Conservation (phyloP, 352 stramenopile genomes). For the Peronospora destructor region DNA sequence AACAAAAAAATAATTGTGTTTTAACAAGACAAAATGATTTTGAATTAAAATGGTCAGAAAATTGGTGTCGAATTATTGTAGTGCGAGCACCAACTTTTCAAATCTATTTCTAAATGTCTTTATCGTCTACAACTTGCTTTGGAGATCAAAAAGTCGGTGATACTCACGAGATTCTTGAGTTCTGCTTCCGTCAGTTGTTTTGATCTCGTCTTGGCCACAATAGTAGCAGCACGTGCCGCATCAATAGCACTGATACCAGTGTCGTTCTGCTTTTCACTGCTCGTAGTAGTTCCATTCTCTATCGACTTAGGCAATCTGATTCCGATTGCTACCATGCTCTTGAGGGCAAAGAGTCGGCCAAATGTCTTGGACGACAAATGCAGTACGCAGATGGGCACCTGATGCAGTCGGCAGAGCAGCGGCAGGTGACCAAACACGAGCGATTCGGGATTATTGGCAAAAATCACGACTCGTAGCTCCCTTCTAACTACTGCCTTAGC, state of each 20-base stretch:
- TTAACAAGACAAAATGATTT: too few relatives aligned
- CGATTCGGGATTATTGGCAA: constrained; percentile 56
- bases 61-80: too few relatives aligned
- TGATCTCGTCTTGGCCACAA: background rate
- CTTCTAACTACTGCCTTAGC: constrained; percentile 31
- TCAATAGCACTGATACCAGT: background rate
- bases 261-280: background rate
- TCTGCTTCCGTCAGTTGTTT: constrained; percentile 21
- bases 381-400: constrained; percentile 63
- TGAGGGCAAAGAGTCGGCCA: constrained; percentile 47
- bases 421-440: constrained; percentile 56
- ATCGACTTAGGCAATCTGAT: constrained; percentile 24
- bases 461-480: constrained; percentile 54
- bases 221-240: background rate
- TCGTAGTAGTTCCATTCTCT: background rate
- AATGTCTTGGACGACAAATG: constrained; percentile 64
- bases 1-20: too few relatives aligned
- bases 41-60: too few relatives aligned
- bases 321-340: constrained; percentile 47
- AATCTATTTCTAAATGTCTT: background rate
- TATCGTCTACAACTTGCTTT: constrained; percentile 38
- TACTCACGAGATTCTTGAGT: constrained; percentile 45
- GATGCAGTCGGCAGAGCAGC: constrained; percentile 57
- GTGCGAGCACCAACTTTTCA: too few relatives aligned
- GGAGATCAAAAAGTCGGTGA: constrained; percentile 46